Percentiles rank a stretch among this genome's conserved stretches.
Conservation (phyloP, 2,329 filamentous ascomycete species). For the Meredithiella fracta region DNA sequence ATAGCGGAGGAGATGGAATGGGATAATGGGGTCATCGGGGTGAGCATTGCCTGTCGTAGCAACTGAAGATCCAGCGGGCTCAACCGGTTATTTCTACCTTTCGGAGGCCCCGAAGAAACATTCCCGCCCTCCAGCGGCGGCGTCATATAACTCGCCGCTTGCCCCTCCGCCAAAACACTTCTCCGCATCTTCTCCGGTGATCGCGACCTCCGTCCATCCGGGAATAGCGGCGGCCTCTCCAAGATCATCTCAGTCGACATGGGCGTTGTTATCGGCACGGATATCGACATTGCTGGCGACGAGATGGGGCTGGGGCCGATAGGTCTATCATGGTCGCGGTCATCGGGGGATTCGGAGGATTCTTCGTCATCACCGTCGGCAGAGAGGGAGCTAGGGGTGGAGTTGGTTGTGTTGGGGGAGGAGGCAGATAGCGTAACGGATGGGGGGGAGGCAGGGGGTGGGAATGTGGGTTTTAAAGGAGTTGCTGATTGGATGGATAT, state of each 20-base stretch:
- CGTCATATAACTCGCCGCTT: background rate
- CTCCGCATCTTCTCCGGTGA: background rate
- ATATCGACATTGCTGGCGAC: background rate
- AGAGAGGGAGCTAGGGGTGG: too few relatives aligned
- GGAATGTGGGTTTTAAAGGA: background rate
- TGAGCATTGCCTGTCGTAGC: background rate
- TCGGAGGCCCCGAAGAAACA: background rate
- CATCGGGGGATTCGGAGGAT: too few relatives aligned
- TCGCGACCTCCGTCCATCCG: background rate
- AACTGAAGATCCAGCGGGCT: background rate
- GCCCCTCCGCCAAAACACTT: too few relatives aligned
- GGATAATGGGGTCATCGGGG: background rate
- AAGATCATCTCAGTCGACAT: constrained; percentile 1
- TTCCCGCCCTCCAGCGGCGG: background rate
- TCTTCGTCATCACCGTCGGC: too few relatives aligned
- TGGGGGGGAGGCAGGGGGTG: too few relatives aligned
- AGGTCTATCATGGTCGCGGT: background rate
- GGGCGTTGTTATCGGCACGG: background rate
- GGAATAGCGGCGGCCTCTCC: background rate
- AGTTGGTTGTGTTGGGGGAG: background rate
- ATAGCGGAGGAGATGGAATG: background rate
- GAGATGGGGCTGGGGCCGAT: background rate
- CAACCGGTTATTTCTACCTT: background rate
- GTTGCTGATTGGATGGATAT: background rate
- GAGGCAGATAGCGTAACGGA: too few relatives aligned